Evolutionary conservation across 257 asterid genomes (phyloP).

Genomic region (Mentha longifolia): DNA sequence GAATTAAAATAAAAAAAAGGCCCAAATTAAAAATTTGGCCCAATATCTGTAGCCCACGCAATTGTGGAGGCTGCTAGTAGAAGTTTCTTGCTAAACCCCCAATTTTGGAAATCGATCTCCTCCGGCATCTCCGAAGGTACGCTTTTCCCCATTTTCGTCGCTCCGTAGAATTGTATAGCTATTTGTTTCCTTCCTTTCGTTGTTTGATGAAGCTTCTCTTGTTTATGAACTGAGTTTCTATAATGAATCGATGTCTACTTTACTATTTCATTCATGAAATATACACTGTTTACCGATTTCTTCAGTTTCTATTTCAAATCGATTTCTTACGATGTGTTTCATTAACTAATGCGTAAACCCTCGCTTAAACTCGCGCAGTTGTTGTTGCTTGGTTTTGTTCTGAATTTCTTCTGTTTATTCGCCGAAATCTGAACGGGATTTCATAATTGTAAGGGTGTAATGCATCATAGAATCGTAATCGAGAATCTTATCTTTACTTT

Average conservation of each 20-base stretch:
- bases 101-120: slow-evolving; percentile 19
- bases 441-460: not conserved
- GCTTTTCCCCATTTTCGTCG: slow-evolving; percentile 13
- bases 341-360: slow-evolving; percentile 23
- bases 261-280: no score
- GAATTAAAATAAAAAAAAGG: not conserved
- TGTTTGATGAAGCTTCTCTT: no score
- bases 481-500: no score
- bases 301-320: not conserved
- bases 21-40: not conserved
- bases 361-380: not conserved
- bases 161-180: not conserved
- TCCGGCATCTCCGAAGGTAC: slow-evolving; percentile 29
- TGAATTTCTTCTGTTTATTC: not conserved
- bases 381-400: slow-evolving; percentile 7
- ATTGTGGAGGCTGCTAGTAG: slow-evolving; percentile 6
- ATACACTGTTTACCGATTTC: no score
- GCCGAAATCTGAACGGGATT: not conserved
- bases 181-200: not conserved
- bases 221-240: not conserved
- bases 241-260: no score
- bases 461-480: not conserved
- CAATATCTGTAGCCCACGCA: slow-evolving; percentile 20
- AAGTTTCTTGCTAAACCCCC: slow-evolving; percentile 12
- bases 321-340: not conserved